Evolutionary conservation across 176 grass and related monocot species (phyloP), one percentile per base, ranked within the genome.

Genomic region (Carex scoparia): DNA sequence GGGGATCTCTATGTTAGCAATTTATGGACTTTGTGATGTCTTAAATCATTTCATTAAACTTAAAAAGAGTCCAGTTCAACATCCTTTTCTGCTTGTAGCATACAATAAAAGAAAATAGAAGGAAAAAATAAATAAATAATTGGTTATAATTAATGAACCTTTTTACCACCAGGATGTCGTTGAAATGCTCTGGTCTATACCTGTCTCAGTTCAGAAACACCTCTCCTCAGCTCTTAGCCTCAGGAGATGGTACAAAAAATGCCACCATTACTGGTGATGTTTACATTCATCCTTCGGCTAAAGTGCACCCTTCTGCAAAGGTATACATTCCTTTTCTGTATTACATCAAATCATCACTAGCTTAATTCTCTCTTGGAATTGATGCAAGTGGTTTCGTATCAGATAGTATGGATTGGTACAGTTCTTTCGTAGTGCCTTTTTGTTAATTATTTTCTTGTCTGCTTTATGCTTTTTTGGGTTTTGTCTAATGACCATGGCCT

Each of bases 281-380:
- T 33, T 94, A 92, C 86, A 94, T 96, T 69, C 97, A 99, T 94
- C 93, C 97, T 79, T 99, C 97, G 60, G 97, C 97, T 10, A 99
- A 94, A 88, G 93, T 96, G 74, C 97, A 99, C 87, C 88, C 90
- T 89, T 95, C 88, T 96, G 92, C 97, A 76, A 99, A 99, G 97
- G 97, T 96, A 88, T 83, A 12, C 54, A 4, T 83, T 70, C 19
- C 12, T 23, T 28, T 28, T 58, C 28, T 72, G 5, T 80, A 71
- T n/a, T 31, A 31, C 32, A n/a, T 75, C 30, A 61, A 79, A 61
- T 61, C 18, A 27, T 79, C 46, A 28, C 74, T 33, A 80, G 54
- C 10, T 80, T 80, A 11, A 18, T 58, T 18, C 35, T 70, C 13
- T 70, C 13, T 16, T 44, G 67, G 40, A 44, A 70, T 2, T 2